These are phyloP conservation scores for Yarrowia divulgata DNA, from an alignment of 805 yeast genomes.

Conservation along the genomic window DNA sequence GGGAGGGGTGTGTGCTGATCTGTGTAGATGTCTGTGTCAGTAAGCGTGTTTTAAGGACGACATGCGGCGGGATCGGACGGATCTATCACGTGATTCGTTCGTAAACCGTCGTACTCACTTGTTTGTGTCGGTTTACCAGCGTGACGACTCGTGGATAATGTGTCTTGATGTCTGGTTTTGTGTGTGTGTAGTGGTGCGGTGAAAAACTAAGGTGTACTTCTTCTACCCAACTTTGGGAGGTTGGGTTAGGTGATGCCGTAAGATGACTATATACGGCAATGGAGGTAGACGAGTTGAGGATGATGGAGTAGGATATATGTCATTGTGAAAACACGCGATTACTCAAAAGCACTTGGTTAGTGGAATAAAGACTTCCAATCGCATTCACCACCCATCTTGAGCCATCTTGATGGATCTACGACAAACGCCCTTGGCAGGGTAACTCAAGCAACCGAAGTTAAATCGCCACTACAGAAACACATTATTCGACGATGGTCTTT, in stretches of 20 bases:
- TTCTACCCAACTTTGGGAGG: conserved; percentile 4
- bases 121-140: conserved; percentile 19
- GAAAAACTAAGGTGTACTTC: conserved; percentile 33
- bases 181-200: conserved; percentile 31
- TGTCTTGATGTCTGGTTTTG: conserved; percentile 29
- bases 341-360: too few species aligned
- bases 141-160: conserved; percentile 1
- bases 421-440: conserved; percentile 12
- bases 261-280: conserved; percentile 1
- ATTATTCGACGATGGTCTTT: conserved; percentile 1
- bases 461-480: conserved; percentile 22
- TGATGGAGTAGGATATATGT: neutral
- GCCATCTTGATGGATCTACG: neutral
- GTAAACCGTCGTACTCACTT: conserved; percentile 1
- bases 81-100: neutral
- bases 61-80: neutral
- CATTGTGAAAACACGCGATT: neutral
- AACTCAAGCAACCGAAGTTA: conserved; percentile 30
- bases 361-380: neutral
- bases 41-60: neutral
- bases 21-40: conserved; percentile 17
- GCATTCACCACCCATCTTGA: neutral
- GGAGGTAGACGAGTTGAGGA: neutral
- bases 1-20: conserved; percentile 16
- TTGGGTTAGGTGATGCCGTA: conserved; percentile 31